Percentiles rank a stretch among this genome's conserved stretches.
Conservation (phyloP, 2,329 filamentous ascomycete species). For the Sporothrix schenckii region DNA sequence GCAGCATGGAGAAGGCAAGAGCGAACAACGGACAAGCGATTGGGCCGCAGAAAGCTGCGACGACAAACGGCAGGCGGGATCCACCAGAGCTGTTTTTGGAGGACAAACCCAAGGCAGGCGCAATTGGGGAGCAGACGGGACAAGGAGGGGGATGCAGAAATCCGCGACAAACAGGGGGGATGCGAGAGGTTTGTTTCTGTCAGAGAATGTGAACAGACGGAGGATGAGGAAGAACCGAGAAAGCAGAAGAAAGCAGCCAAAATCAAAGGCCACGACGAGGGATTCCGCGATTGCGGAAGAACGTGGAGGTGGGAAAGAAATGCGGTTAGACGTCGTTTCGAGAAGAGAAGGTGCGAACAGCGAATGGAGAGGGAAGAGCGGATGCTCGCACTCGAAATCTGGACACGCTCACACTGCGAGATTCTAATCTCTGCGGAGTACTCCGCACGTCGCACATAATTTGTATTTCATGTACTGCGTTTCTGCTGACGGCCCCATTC, state of each 20-base stretch:
- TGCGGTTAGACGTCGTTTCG: not conserved
- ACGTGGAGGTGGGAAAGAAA: not conserved
- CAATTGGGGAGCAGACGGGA: constrained; percentile 21
- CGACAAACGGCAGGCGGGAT: constrained; percentile 23
- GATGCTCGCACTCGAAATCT: constrained; percentile 5
- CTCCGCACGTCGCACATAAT: not conserved
- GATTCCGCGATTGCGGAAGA: constrained; percentile 21
- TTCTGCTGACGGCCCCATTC: not conserved
- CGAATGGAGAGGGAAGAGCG: constrained; percentile 5
- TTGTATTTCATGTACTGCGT: not conserved
- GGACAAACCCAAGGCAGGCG: not conserved
- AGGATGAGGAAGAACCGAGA: not conserved
- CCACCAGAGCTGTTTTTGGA: constrained; percentile 27
- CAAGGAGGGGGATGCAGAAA: constrained; percentile 19
- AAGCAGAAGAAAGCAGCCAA: not conserved
- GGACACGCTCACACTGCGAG: not conserved
- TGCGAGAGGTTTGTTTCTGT: constrained; percentile 20
- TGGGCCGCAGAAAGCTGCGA: constrained; percentile 9
- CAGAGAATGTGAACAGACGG: constrained; percentile 23
- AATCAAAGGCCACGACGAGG: not conserved
- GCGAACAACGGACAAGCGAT: not conserved
- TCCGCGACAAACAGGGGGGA: constrained; percentile 31
- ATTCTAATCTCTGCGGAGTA: not conserved
- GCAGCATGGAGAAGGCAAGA: constrained; percentile 6
- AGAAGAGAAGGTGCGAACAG: constrained; percentile 1